Base-by-base conservation (phyloP, 1,284 basidiomycete species). In the Cutaneotrichosporon daszewskae region DNA sequence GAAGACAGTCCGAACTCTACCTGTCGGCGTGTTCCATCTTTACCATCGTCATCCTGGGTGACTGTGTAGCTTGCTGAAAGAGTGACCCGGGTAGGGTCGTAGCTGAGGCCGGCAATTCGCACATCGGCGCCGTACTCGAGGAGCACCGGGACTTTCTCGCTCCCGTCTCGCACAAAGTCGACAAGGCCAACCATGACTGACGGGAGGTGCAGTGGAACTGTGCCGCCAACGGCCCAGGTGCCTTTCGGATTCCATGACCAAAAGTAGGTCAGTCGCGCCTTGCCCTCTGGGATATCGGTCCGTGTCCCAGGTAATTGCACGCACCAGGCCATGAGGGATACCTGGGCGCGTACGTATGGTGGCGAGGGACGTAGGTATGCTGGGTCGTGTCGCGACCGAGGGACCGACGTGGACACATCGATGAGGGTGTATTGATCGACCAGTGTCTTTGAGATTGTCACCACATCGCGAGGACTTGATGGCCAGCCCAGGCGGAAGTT, bases 201-300 rank as follows among this genome's bases (percentile, higher is more conserved):
- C 13, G 84, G 83, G 1, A 95, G 76, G 53, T 91, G 87, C 55
- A 85, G 83, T 5, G 72, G 69, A 17, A 75, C 65, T 17, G 67
- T 49, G 71, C 76, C 79, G 8, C 80, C 80, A 38, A 89, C 79
- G 32, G 81, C 84, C 87, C 88, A 94, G 12, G 88, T 72, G 0
- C 88, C 81, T 51, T 85, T 84, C n/a, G 96, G 79, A 69, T 95
- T 86, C 73, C 96, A 94, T 58, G 91, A 87, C 87, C 89, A 96
- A 66, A 94, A 94, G 59, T 86, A 88, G 1, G 87, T 91, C 46
- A 95, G 79, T 18, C 85, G 81, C 19, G 90, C 70, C 48, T 74
- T 71, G 6, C 63, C 62, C 49, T 67, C 62, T 5, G 64, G 49
- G n/a, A n/a, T 11, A 58, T 50, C 16, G 72, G 67, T 53, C 75